Conservation (phyloP, 257 asterid species). For the Scutellaria galericulata region DNA sequence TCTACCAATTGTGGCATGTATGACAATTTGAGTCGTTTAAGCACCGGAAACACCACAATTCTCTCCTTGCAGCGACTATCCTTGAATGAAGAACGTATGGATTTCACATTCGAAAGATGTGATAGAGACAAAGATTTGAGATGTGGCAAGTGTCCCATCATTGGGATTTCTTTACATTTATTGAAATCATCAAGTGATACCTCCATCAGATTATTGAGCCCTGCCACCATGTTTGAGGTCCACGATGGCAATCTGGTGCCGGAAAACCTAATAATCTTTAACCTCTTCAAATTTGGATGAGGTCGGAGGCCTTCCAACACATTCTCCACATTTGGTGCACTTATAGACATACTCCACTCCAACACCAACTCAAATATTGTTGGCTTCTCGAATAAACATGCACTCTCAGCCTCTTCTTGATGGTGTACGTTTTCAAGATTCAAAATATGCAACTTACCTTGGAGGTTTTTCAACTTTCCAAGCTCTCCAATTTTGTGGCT, state of each 20-base stretch:
- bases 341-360: not conserved
- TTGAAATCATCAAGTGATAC: not conserved
- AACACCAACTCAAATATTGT: not conserved
- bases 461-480: conserved; percentile 16
- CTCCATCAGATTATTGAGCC: not conserved
- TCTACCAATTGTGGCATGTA: not conserved
- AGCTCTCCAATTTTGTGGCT: not conserved
- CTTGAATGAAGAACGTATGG: not conserved
- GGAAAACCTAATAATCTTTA: not conserved
- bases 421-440: not conserved
- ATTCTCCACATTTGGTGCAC: not conserved
- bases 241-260: conserved; percentile 2
- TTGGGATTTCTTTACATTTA: conserved; percentile 9
- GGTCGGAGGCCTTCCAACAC: conserved; percentile 27
- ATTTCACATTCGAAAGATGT: not conserved
- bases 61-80: not conserved
- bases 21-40: not conserved
- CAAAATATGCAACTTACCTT: not conserved
- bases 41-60: not conserved
- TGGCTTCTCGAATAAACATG: not conserved
- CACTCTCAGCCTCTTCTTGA: not conserved
- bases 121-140: not conserved
- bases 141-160: not conserved
- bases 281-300: not conserved
- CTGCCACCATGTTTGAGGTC: not conserved